Conservation (phyloP, 164 flowering plant genomes). For the Euptelea pleiosperma region DNA sequence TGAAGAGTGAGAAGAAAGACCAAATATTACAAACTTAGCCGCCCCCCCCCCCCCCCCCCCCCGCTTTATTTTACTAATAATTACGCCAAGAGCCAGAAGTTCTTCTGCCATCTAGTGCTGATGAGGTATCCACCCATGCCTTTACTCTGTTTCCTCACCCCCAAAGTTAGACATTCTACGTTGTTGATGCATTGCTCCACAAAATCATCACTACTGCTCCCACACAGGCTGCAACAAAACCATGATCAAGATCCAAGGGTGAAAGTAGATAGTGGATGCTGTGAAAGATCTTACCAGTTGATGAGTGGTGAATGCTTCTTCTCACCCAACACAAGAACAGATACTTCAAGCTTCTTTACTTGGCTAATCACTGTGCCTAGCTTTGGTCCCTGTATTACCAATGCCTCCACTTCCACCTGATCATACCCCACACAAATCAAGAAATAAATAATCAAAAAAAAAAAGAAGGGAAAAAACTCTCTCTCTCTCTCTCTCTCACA, state of each 20-base stretch:
- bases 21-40: conserved; percentile 11
- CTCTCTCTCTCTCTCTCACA: not conserved
- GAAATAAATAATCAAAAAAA: conserved; percentile 7
- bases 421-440: not conserved
- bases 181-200: conserved; percentile 79
- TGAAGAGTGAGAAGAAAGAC: not conserved
- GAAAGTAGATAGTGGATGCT: not conserved
- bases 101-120: conserved; percentile 89
- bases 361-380: conserved; percentile 74
- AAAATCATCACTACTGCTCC: conserved; percentile 52
- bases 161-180: conserved; percentile 77
- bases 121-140: conserved; percentile 81
- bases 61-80: not conserved
- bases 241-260: not conserved
- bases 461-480: no score
- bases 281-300: conserved; percentile 52
- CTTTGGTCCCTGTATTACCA: conserved; percentile 83
- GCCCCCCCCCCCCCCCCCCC: not conserved
- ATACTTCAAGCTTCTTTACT: conserved; percentile 90
- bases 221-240: conserved; percentile 44
- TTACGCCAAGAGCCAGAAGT: conserved; percentile 71
- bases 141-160: conserved; percentile 72
- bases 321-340: conserved; percentile 80
- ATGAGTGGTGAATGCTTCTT: conserved; percentile 60
- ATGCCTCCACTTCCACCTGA: conserved; percentile 86